Evolutionary conservation across 2,329 filamentous ascomycete species (phyloP).

Genomic region (Colletotrichum lini): DNA sequence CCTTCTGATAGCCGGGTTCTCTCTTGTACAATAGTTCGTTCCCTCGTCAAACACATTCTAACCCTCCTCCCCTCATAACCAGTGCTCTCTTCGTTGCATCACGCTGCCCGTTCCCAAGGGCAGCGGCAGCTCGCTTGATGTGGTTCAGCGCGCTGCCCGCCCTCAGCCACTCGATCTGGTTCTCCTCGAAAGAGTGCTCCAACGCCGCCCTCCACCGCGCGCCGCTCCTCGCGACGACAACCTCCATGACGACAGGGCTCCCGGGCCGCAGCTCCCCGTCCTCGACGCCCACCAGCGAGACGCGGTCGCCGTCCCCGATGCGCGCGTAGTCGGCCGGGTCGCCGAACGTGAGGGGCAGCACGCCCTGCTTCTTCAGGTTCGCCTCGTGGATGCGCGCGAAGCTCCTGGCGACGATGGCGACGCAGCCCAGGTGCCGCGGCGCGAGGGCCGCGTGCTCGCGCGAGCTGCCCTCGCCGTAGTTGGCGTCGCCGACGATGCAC

Average conservation of each 20-base stretch:
- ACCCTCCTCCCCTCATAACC: no score
- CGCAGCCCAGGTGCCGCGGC: slow-evolving; percentile 85
- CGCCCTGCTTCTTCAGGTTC: slow-evolving; percentile 88
- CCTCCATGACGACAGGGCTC: slow-evolving; percentile 49
- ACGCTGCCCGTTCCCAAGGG: background rate
- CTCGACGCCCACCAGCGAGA: slow-evolving; percentile 36
- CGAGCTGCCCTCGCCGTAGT: slow-evolving; percentile 89
- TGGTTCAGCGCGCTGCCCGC: slow-evolving; percentile 54
- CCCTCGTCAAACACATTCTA: no score
- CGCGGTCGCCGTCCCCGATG: slow-evolving; percentile 58
- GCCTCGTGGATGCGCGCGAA: slow-evolving; percentile 95
- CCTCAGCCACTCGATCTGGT: slow-evolving; percentile 52
- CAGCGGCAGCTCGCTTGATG: slow-evolving; percentile 43
- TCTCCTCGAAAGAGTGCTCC: slow-evolving; percentile 51
- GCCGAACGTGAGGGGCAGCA: slow-evolving; percentile 73
- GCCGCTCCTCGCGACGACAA: slow-evolving; percentile 45
- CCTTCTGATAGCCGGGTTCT: no score
- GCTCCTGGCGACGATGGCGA: slow-evolving; percentile 84
- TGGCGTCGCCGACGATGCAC: slow-evolving; percentile 53
- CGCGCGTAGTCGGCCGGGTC: slow-evolving; percentile 83
- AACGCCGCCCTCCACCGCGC: slow-evolving; percentile 48
- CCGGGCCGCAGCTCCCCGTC: slow-evolving; percentile 46
- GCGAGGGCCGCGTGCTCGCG: slow-evolving; percentile 91
- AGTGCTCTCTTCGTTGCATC: background rate
- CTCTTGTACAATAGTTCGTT: no score